These are phyloP conservation scores for Cryptococcus sp. DNA, from an alignment of 1,284 basidiomycete genomes.

Conservation along the genomic window DNA sequence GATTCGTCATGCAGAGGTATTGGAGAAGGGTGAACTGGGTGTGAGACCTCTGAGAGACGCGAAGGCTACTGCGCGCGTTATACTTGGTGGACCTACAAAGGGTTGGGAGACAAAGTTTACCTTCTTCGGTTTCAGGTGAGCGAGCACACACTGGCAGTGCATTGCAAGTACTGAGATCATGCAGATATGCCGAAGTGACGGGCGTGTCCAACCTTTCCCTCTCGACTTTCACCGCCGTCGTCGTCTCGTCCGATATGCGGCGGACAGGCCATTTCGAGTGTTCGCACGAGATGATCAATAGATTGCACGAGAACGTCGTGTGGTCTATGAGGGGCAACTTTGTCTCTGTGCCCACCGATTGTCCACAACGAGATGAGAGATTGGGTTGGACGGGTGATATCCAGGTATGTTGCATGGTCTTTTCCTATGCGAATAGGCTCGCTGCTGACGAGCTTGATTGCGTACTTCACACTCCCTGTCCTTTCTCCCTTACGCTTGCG, in stretches of 20 bases:
- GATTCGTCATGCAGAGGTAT: constrained; percentile 37
- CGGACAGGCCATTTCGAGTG: constrained; percentile 34
- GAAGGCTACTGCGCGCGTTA: constrained; percentile 23
- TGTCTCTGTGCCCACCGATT: constrained; percentile 44
- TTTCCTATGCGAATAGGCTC: no score
- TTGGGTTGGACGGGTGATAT: constrained; percentile 49
- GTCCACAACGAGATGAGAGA: constrained; percentile 48
- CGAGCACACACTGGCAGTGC: neutral
- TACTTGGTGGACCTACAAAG: constrained; percentile 18
- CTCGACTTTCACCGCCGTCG: constrained; percentile 30
- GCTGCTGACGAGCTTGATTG: no score
- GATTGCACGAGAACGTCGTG: constrained; percentile 37
- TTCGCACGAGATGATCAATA: constrained; percentile 35
- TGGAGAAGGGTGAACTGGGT: constrained; percentile 41
- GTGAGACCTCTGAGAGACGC: constrained; percentile 31
- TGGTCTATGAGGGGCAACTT: constrained; percentile 43
- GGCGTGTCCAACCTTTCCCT: constrained; percentile 16
- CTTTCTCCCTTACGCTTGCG: no score
- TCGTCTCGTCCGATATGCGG: constrained; percentile 35
- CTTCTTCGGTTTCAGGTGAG: constrained; percentile 43
- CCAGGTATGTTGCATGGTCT: constrained; percentile 2
- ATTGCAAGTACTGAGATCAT: neutral
- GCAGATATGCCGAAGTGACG: constrained; percentile 19
- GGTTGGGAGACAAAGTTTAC: constrained; percentile 43
- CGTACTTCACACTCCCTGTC: no score